Base-by-base conservation (phyloP, 2,329 filamentous ascomycete species). In the Exophiala bonariae region DNA sequence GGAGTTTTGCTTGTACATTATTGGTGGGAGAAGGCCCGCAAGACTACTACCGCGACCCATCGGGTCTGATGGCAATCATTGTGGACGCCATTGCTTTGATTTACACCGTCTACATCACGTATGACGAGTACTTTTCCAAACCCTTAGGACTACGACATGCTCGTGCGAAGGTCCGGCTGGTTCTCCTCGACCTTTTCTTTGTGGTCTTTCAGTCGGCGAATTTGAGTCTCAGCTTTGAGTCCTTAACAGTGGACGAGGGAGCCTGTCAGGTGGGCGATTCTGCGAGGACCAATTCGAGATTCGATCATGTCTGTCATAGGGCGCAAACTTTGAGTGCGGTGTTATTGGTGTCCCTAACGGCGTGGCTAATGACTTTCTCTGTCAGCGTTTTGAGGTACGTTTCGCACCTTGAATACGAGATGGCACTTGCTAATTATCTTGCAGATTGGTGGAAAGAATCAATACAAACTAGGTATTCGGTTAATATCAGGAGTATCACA, bases 141-240 rank as follows among this genome's bases (percentile, higher is more conserved):
- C 93, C 95, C 17, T 75, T 99, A 16, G 93, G 93, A 1, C 74
- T 99, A 50, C 86, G 95, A 34, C 85, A 84, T 5, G 83, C 89
- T 8, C 84, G 84, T 47, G 86, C 89, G 39, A 99, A 99, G 66
- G 87, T 95, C 56, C 83, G 87, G 11, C 81, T 99, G 40, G 87
- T 97, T 50, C 81, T 99, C 44, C 80, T 96, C 47, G 93, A 99
- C 68, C 77, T 99, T 3, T 85, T 96, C 61, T 99, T 99, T 66
- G 96, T 99, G 62, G 91, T 97, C 33, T 96, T 99, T 72, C 92
- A 96, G 67, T 90, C 91, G 3, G 90, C 91, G 41, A 97, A 96
- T 69, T 80, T 95, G 19, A 87, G 89, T 32, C 74, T 99, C 55
- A 91, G 92, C 2, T 96, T 96, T 65, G 87, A 89, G 63, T 86